These are phyloP conservation scores for Xanthoconium purpureum DNA, from an alignment of 768 basidiomycete species.

Conservation along the genomic window DNA sequence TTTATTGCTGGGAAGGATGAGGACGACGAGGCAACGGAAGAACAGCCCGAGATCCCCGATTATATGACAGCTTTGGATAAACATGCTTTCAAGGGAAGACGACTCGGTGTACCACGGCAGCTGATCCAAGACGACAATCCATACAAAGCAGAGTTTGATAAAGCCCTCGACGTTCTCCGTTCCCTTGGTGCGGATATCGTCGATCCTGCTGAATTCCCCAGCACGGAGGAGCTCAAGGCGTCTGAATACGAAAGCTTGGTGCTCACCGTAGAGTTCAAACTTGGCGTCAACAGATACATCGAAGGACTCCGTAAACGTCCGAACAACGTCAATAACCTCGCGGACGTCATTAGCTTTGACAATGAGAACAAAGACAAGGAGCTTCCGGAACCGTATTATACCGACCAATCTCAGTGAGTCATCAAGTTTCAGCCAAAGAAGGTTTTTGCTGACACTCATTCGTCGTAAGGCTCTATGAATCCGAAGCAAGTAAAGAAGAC, in stretches of 20 bases:
- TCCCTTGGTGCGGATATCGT: conserved; percentile 48
- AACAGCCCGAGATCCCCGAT: conserved; percentile 54
- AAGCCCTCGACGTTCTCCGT: conserved; percentile 36
- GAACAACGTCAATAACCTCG: conserved; percentile 51
- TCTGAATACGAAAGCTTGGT: conserved; percentile 53
- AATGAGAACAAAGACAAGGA: conserved; percentile 51
- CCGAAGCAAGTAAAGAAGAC: conserved; percentile 26
- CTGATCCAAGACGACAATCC: conserved; percentile 24
- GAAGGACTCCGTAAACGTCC: conserved; percentile 49
- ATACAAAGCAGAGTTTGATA: conserved; percentile 38
- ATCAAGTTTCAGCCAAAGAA: neutral
- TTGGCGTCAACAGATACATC: conserved; percentile 50
- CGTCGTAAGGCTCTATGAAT: conserved; percentile 18
- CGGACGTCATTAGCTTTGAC: conserved; percentile 58
- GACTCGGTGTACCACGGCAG: conserved; percentile 52
- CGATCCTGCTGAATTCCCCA: conserved; percentile 61
- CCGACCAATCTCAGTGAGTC: conserved; percentile 35
- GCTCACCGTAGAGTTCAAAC: conserved; percentile 58
- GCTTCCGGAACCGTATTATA: conserved; percentile 34
- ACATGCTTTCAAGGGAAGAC: conserved; percentile 46
- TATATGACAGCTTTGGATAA: conserved; percentile 51
- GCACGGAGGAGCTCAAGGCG: conserved; percentile 44
- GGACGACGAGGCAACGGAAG: conserved; percentile 50
- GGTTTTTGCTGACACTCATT: neutral
- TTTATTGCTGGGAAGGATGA: conserved; percentile 53